These are phyloP conservation scores for Ceratocystiopsis sp. DNA, from an alignment of 2,329 filamentous ascomycete species.

Conservation along the genomic window DNA sequence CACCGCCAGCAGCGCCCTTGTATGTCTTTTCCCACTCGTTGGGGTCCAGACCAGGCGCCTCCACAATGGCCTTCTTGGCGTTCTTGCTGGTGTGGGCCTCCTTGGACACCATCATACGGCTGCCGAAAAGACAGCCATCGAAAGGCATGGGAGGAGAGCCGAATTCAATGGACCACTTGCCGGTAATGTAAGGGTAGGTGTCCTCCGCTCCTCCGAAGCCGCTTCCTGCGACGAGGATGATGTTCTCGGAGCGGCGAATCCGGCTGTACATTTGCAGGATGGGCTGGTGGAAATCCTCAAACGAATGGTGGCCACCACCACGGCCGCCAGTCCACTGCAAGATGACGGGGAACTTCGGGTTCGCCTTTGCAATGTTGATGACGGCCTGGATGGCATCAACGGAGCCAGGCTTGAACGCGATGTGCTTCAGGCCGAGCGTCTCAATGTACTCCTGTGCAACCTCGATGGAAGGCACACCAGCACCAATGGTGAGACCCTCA, in stretches of 20 bases:
- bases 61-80: slow-evolving; percentile 80
- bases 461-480: slow-evolving; percentile 84
- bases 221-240: slow-evolving; percentile 78
- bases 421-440: slow-evolving; percentile 83
- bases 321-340: slow-evolving; percentile 91
- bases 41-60: slow-evolving; percentile 69
- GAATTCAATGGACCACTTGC: slow-evolving; percentile 71
- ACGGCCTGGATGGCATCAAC: slow-evolving; percentile 75
- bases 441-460: slow-evolving; percentile 88
- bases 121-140: slow-evolving; percentile 79
- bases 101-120: slow-evolving; percentile 88
- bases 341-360: slow-evolving; percentile 81
- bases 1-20: slow-evolving; percentile 75
- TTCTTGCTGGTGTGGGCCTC: slow-evolving; percentile 77
- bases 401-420: slow-evolving; percentile 86
- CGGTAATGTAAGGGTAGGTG: slow-evolving; percentile 83
- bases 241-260: slow-evolving; percentile 70
- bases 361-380: slow-evolving; percentile 87
- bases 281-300: slow-evolving; percentile 87
- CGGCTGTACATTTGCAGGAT: slow-evolving; percentile 82
- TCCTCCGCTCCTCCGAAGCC: slow-evolving; percentile 83
- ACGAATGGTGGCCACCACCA: slow-evolving; percentile 87
- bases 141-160: slow-evolving; percentile 89
- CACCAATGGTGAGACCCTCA: slow-evolving; percentile 81
- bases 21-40: slow-evolving; percentile 83